Percentiles rank a stretch among this genome's conserved stretches.
These are phyloP conservation scores for Heliamphora exappendiculata DNA, from an alignment of 148 eudicot species.

Conservation along the genomic window DNA sequence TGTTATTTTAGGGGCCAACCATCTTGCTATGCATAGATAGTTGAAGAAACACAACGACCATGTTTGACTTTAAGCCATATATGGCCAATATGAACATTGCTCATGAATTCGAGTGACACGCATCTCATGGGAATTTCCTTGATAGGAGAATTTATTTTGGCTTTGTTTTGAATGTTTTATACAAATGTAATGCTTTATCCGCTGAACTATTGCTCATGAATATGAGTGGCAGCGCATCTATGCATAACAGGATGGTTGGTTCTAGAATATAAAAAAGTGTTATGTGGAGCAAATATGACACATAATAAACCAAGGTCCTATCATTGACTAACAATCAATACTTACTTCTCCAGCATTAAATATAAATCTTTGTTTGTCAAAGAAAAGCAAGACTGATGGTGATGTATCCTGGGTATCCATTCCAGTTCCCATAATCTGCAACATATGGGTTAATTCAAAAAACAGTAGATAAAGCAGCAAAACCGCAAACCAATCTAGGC, in stretches of 20 bases:
- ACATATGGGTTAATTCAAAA: neutral
- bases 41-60: too few species aligned
- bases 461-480: neutral
- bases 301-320: neutral
- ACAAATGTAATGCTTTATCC: too few species aligned
- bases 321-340: neutral
- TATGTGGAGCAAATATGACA: too few species aligned
- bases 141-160: too few species aligned
- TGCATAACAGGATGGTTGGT: neutral
- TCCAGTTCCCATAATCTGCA: conserved; percentile 88
- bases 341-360: conserved; percentile 99
- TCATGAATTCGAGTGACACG: too few species aligned
- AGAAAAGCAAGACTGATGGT: conserved; percentile 83
- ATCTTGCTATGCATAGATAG: too few species aligned
- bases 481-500: neutral
- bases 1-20: too few species aligned
- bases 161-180: too few species aligned
- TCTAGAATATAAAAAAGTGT: neutral
- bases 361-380: conserved; percentile 83
- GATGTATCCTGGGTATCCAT: conserved; percentile 98
- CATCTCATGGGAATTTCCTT: too few species aligned
- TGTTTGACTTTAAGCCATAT: too few species aligned
- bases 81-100: too few species aligned
- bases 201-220: too few species aligned
- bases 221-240: neutral